Evolutionary conservation across 805 yeast genomes (phyloP).

Genomic region (Teunomyces stri): DNA sequence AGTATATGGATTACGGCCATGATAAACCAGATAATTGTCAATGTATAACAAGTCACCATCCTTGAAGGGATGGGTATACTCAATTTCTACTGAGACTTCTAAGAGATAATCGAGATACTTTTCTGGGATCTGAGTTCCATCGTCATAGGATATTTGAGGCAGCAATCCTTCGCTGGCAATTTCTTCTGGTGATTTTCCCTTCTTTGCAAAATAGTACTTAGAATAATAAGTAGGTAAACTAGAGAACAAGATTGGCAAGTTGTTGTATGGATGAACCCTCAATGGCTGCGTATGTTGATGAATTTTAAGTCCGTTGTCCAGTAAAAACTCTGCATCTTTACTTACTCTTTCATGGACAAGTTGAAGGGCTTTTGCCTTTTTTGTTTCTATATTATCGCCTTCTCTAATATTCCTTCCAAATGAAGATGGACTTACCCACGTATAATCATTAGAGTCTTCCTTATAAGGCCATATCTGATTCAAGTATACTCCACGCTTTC

Average conservation of each 20-base stretch:
- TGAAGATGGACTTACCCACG: constrained; percentile 8
- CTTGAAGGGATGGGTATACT: constrained; percentile 15
- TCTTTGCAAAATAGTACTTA: constrained; percentile 8
- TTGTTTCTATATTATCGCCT: constrained; percentile 4
- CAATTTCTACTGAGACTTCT: constrained; percentile 17
- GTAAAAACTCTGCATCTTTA: constrained; percentile 7
- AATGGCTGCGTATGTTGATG: constrained; percentile 10
- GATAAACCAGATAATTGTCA: constrained; percentile 20
- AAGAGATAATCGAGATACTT: constrained; percentile 18
- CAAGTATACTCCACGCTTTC: constrained; percentile 10
- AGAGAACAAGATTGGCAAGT: constrained; percentile 17
- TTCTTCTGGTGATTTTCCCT: not conserved
- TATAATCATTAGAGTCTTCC: constrained; percentile 4
- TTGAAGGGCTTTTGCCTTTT: constrained; percentile 6
- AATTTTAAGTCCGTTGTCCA: constrained; percentile 5
- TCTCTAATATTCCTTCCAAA: constrained; percentile 5
- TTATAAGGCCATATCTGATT: constrained; percentile 7
- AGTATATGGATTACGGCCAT: constrained; percentile 19
- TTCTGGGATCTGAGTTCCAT: constrained; percentile 17
- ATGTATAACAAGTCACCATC: constrained; percentile 19
- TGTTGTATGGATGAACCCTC: constrained; percentile 6
- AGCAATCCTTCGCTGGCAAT: constrained; percentile 1
- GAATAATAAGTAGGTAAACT: constrained; percentile 19
- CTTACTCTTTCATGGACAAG: constrained; percentile 6
- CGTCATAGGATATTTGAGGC: constrained; percentile 13